Evolutionary conservation across 306 rosid species (phyloP).

Genomic region (Rosa chinensis): DNA sequence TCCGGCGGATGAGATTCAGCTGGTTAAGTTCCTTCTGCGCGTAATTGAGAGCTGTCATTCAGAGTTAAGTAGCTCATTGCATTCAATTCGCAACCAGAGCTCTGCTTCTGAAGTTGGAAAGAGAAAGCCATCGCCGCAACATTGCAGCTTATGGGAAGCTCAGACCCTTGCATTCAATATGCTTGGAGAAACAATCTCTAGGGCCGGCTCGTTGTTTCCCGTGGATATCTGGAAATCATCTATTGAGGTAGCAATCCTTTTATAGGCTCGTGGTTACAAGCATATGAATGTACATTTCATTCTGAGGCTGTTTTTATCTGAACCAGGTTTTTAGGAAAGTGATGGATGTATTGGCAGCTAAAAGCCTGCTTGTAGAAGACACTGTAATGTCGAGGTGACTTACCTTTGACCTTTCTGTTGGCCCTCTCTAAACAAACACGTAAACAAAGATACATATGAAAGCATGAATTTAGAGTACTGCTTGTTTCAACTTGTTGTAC

Average conservation of each 20-base stretch:
- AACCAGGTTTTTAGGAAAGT: slow-evolving; percentile 72
- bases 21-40: slow-evolving; percentile 69
- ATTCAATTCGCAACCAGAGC: slow-evolving; percentile 35
- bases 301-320: slow-evolving; percentile 23
- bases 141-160: slow-evolving; percentile 56
- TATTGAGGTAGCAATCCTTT: slow-evolving; percentile 53
- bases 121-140: slow-evolving; percentile 41
- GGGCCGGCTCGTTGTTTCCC: slow-evolving; percentile 56
- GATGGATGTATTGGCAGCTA: slow-evolving; percentile 74
- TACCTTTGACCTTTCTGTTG: neutral
- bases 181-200: slow-evolving; percentile 71
- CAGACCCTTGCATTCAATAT: slow-evolving; percentile 65
- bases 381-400: slow-evolving; percentile 65
- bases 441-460: slow-evolving; percentile 20
- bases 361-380: slow-evolving; percentile 53
- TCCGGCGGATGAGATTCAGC: slow-evolving; percentile 49
- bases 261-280: neutral
- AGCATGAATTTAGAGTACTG: neutral
- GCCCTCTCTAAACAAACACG: neutral
- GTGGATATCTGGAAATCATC: slow-evolving; percentile 70
- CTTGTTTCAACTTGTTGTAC: neutral
- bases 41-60: slow-evolving; percentile 54
- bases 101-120: slow-evolving; percentile 31
- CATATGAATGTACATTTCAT: slow-evolving; percentile 15
- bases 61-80: slow-evolving; percentile 34